Conservation (phyloP, 2,329 filamentous ascomycete species). For the Fusarium temperatum region DNA sequence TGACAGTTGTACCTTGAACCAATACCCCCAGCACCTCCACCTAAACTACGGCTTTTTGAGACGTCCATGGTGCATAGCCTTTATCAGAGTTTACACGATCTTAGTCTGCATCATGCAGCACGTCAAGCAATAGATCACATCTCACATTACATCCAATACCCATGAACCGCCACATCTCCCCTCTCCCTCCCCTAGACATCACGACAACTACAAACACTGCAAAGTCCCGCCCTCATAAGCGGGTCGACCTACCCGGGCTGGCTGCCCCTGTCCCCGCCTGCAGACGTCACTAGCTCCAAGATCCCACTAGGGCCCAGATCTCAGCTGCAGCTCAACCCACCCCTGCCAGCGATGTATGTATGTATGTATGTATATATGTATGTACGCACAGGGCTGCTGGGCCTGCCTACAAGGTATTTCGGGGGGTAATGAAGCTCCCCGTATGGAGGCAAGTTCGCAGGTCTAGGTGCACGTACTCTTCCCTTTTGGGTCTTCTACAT, state of each 20-base stretch:
- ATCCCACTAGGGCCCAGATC: not conserved
- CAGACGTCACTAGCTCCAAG: constrained; percentile 15
- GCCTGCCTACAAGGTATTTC: not conserved
- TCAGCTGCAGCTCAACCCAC: not conserved
- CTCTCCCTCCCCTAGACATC: not conserved
- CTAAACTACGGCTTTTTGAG: no score
- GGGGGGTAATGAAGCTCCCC: not conserved
- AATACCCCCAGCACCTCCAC: not conserved
- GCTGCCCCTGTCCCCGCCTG: not conserved
- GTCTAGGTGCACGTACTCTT: not conserved
- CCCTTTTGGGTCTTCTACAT: not conserved
- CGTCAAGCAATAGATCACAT: not conserved
- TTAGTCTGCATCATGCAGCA: not conserved
- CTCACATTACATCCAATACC: no score
- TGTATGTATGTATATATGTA: not conserved
- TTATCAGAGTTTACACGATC: not conserved
- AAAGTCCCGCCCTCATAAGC: not conserved
- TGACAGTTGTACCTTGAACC: not conserved
- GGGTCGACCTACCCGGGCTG: not conserved
- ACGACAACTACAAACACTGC: constrained; percentile 3
- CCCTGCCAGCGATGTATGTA: not conserved
- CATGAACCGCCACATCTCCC: not conserved
- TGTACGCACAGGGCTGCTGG: not conserved
- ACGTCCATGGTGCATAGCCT: not conserved
- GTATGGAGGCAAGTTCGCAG: constrained; percentile 13